phyloP scores from a whole-genome alignment of 108 stramenopile genomes.

The Licmophora abbreviata region DNA sequence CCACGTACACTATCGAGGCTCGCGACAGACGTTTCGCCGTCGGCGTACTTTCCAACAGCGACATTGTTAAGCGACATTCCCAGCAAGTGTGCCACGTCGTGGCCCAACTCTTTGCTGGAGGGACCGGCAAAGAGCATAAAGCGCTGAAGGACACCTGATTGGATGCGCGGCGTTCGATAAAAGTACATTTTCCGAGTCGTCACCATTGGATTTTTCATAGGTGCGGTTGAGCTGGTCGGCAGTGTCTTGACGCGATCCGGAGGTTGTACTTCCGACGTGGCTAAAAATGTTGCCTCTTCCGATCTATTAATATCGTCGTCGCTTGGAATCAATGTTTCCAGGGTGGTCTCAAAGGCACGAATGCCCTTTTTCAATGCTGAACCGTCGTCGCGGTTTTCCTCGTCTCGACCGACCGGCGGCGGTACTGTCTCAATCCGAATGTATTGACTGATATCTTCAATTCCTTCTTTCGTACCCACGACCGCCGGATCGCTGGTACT shows the following conservation, averaged over 20 bases:
- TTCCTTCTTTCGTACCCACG: no score
- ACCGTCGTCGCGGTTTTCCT: no score
- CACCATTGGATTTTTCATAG: constrained; percentile 19
- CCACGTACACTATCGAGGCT: constrained; percentile 53
- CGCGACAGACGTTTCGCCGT: constrained; percentile 73
- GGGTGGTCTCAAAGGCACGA: no score
- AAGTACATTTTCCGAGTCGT: constrained; percentile 80
- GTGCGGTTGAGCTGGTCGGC: constrained; percentile 1
- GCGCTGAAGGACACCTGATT: constrained; percentile 32
- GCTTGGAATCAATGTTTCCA: no score
- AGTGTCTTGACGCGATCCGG: constrained; percentile 5
- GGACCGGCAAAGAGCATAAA: constrained; percentile 74
- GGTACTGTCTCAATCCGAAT: no score
- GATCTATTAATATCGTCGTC: no score
- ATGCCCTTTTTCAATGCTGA: no score
- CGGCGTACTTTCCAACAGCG: constrained; percentile 57
- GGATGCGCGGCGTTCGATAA: constrained; percentile 45
- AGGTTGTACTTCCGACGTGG: no score
- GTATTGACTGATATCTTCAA: no score
- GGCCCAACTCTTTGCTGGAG: constrained; percentile 46
- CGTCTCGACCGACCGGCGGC: no score
- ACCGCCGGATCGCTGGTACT: no score
- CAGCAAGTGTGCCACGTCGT: constrained; percentile 71
- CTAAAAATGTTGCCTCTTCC: no score
- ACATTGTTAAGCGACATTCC: constrained; percentile 51